Conservation (phyloP, 106 monocot genomes). For the Dendrobium huoshanense region DNA sequence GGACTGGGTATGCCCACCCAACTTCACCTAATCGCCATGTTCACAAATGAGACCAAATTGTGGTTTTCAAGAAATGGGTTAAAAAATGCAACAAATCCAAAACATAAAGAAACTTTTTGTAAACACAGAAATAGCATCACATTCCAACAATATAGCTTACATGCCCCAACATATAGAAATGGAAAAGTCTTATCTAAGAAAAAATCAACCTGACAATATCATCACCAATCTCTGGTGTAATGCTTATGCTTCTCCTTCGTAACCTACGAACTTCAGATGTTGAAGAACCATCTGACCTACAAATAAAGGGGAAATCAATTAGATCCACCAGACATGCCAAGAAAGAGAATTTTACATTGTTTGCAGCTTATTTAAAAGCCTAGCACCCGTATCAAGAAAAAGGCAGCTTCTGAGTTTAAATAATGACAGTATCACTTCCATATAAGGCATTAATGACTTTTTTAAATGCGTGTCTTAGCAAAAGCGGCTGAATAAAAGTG, state of each 20-base stretch:
- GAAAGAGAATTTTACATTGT: not conserved
- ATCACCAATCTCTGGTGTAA: conserved; percentile 97
- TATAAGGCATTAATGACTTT: not conserved
- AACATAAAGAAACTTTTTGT: not conserved
- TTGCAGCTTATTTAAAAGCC: not conserved
- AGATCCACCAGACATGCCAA: not conserved
- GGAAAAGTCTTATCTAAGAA: not conserved
- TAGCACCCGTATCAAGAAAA: not conserved
- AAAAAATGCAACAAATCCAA: not conserved
- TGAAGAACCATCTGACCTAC: conserved; percentile 90
- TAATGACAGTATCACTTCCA: not conserved
- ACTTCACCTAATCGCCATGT: not conserved
- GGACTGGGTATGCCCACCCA: not conserved
- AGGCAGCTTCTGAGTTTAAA: not conserved
- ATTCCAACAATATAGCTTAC: not conserved
- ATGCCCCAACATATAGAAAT: not conserved
- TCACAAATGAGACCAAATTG: not conserved
- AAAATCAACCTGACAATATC: conserved; percentile 82
- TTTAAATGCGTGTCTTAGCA: not conserved
- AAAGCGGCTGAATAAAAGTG: not conserved
- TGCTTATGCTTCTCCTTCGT: conserved; percentile 82
- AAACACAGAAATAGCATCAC: not conserved
- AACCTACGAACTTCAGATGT: conserved; percentile 57
- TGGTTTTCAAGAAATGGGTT: not conserved
- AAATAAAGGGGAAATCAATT: conserved; percentile 5